phyloP scores from a whole-genome alignment of 495 filamentous ascomycete genomes.

The Penicillium parvum region DNA sequence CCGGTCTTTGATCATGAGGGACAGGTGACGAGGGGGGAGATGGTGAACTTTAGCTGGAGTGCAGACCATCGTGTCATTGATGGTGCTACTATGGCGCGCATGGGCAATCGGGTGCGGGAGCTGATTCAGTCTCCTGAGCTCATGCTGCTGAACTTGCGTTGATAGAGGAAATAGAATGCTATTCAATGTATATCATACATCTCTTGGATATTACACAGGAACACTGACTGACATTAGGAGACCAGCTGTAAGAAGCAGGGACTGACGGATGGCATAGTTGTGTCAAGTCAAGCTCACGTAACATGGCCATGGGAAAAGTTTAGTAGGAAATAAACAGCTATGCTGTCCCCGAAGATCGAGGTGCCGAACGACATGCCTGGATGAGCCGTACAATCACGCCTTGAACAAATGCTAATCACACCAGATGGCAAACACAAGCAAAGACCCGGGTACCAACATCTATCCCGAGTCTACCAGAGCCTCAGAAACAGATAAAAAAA shows the following conservation, averaged over 20 bases:
- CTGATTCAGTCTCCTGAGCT: constrained; percentile 78
- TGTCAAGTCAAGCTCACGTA: no score
- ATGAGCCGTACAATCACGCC: constrained; percentile 2
- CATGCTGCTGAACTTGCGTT: constrained; percentile 62
- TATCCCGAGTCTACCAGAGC: not conserved
- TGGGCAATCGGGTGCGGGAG: constrained; percentile 70
- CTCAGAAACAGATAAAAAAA: constrained; percentile 5
- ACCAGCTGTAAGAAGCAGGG: not conserved
- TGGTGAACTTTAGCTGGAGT: constrained; percentile 92
- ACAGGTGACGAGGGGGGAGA: constrained; percentile 83
- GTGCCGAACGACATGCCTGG: constrained; percentile 13
- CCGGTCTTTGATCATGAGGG: constrained; percentile 74
- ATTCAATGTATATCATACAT: not conserved
- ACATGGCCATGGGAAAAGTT: no score
- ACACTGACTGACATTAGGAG: no score
- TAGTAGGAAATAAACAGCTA: no score
- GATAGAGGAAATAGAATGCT: constrained; percentile 9
- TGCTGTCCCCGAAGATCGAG: constrained; percentile 2
- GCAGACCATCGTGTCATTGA: constrained; percentile 95
- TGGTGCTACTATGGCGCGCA: constrained; percentile 87
- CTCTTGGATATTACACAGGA: no score
- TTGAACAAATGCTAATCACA: constrained; percentile 6
- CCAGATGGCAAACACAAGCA: not conserved
- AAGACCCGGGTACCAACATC: not conserved
- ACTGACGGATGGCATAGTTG: not conserved